A percentile compares a stretch with the other conserved stretches of the same genome.
These are phyloP conservation scores for Raffaelea albimanens DNA, from an alignment of 2,329 filamentous ascomycete species.

Conservation along the genomic window DNA sequence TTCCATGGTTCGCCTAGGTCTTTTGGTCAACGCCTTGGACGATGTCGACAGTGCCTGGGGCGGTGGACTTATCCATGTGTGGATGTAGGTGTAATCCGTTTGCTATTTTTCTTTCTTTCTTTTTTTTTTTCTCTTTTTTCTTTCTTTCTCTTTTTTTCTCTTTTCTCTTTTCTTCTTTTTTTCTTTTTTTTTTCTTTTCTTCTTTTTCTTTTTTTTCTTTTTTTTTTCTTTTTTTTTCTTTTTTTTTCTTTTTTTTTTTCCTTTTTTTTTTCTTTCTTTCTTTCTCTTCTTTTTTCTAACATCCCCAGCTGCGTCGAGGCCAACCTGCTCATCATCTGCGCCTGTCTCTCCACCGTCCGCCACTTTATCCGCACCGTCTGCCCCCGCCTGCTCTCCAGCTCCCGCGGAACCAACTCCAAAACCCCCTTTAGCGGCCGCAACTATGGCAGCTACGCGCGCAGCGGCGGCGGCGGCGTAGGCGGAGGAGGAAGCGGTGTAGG, in stretches of 20 bases:
- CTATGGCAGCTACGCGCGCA: too few relatives aligned
- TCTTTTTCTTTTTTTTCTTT: too few relatives aligned
- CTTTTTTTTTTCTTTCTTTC: too few relatives aligned
- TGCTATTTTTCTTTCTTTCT: not conserved
- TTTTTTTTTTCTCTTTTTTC: not conserved
- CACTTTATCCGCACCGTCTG: not conserved
- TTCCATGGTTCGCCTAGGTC: not conserved
- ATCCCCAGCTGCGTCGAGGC: not conserved
- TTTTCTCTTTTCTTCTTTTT: too few relatives aligned
- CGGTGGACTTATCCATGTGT: not conserved
- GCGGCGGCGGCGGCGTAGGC: too few relatives aligned
- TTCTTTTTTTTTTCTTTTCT: too few relatives aligned
- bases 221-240: too few relatives aligned
- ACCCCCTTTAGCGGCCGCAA: not conserved
- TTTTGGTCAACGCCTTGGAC: not conserved
- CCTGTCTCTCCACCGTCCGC: not conserved
- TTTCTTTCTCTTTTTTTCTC: not conserved
- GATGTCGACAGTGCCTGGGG: not conserved
- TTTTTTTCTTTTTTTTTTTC: too few relatives aligned
- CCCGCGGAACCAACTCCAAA: not conserved
- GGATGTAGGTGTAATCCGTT: not conserved
- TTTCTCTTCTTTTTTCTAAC: too few relatives aligned
- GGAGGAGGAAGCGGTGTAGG: too few relatives aligned
- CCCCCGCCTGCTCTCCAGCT: not conserved
- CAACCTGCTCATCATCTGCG: not conserved